Evolutionary conservation across 2,329 filamentous ascomycete genomes (phyloP), one percentile per base, ranked within the genome.

Genomic region (Neonectria coccinea): DNA sequence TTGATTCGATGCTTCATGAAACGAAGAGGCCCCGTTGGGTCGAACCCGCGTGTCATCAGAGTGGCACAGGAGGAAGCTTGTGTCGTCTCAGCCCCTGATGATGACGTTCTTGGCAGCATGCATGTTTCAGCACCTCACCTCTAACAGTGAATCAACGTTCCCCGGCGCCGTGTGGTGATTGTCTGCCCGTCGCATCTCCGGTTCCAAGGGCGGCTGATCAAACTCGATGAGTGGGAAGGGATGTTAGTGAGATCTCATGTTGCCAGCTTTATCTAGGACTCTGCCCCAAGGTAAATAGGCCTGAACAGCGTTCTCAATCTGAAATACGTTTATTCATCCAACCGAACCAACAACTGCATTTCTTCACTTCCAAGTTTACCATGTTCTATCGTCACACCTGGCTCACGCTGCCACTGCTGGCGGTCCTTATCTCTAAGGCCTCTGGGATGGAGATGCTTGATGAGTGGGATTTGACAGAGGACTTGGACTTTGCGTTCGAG

Each of bases 401-500:
- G 54, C 48, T 51, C 16, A 9, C 48, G 5, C n/a, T 51, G 29
- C 48, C 48, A 29, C n/a, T 51, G n/a, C n/a, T 58, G 22, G 44
- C 50, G 16, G 52, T 45, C 14, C 22, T 31, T 1, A 54, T 12
- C n/a, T 31, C 36, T n/a, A 29, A 47, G 11, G 29, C 42, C 20
- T n/a, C 12, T 29, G 48, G 55, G 33, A 62, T 53, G 55, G 60
- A 52, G 14, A 20, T 62, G 12, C 53, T 62, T 25, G 60, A 62
- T n/a, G 31, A 54, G 45, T 62, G 60, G 60, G 60, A 62, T 57
- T 22, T 62, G 48, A 57, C 41, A 4, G 60, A 62, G 14, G 60
- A 62, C 22, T 18, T 62, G 29, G 47, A 47, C 41, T 54, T 62
- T 42, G 54, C 50, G 27, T 62, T 62, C n/a, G 60, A 62, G 16